These are phyloP conservation scores for Penicillium sp. DNA, from an alignment of 2,329 filamentous ascomycete genomes.

Conservation along the genomic window DNA sequence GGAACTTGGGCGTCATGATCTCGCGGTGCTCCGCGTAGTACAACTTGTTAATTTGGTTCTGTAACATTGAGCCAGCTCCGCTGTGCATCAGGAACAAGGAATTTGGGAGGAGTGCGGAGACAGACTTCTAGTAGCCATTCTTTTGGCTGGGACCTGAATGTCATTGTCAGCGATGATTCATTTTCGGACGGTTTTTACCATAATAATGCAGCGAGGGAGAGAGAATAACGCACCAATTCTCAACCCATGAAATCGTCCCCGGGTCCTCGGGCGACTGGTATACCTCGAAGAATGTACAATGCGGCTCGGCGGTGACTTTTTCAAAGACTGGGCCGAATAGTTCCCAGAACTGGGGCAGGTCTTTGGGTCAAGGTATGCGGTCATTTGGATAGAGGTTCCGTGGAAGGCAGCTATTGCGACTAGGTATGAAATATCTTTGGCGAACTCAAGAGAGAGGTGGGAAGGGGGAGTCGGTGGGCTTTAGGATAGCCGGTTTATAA, in stretches of 20 bases:
- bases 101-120: too few relatives aligned
- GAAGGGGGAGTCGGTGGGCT: too few relatives aligned
- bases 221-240: constrained; percentile 32
- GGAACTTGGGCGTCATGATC: constrained; percentile 46
- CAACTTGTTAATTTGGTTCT: constrained; percentile 42
- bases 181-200: too few relatives aligned
- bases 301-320: constrained; percentile 46
- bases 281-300: constrained; percentile 53
- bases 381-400: constrained; percentile 25
- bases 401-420: not conserved
- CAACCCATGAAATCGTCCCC: constrained; percentile 42
- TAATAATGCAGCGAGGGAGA: not conserved
- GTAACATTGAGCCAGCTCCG: too few relatives aligned
- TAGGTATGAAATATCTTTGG: not conserved
- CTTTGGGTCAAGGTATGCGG: constrained; percentile 30
- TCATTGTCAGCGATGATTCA: too few relatives aligned
- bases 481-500: too few relatives aligned
- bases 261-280: constrained; percentile 43
- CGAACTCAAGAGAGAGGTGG: too few relatives aligned
- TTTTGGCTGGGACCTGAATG: too few relatives aligned
- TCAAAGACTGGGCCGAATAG: constrained; percentile 48
- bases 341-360: constrained; percentile 36
- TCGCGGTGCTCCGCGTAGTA: constrained; percentile 50
- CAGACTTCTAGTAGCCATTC: too few relatives aligned
- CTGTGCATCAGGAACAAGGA: too few relatives aligned